Conservation (phyloP, 108 stramenopile genomes). For the Cyclotella sp. region DNA sequence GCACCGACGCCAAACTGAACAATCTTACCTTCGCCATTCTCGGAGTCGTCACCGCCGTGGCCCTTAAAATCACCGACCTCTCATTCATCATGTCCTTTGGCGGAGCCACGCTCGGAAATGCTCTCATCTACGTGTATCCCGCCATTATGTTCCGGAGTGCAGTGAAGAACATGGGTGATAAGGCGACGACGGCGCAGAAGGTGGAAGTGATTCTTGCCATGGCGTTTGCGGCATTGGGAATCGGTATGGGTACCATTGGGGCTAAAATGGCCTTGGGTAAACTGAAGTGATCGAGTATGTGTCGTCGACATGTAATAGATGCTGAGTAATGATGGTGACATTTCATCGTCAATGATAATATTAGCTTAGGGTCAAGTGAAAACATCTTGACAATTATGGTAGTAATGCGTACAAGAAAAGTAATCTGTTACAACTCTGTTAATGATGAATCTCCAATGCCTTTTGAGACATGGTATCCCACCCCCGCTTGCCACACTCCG, state of each 20-base stretch:
- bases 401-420: too few relatives aligned
- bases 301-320: neutral
- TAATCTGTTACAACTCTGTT: too few relatives aligned
- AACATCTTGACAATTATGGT: too few relatives aligned
- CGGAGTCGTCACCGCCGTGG: slow-evolving; percentile 51
- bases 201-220: slow-evolving; percentile 67
- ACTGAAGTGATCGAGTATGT: slow-evolving; percentile 1
- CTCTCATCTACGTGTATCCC: slow-evolving; percentile 87
- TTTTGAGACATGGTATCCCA: slow-evolving; percentile 39
- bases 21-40: slow-evolving; percentile 58
- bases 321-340: neutral
- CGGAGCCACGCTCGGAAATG: slow-evolving; percentile 82
- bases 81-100: slow-evolving; percentile 75
- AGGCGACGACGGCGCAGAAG: slow-evolving; percentile 61
- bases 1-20: slow-evolving; percentile 68
- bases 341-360: neutral
- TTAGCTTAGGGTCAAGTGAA: too few relatives aligned
- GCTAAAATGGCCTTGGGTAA: slow-evolving; percentile 69
- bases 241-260: slow-evolving; percentile 83
- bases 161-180: slow-evolving; percentile 56
- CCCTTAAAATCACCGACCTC: slow-evolving; percentile 60
- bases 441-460: slow-evolving; percentile 35
- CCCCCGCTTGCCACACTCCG: neutral
- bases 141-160: slow-evolving; percentile 76
- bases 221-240: slow-evolving; percentile 70